A percentile compares a stretch with the other conserved stretches of the same genome.
Conservation (phyloP, 148 eudicot genomes). For the Camellia granthamiana region DNA sequence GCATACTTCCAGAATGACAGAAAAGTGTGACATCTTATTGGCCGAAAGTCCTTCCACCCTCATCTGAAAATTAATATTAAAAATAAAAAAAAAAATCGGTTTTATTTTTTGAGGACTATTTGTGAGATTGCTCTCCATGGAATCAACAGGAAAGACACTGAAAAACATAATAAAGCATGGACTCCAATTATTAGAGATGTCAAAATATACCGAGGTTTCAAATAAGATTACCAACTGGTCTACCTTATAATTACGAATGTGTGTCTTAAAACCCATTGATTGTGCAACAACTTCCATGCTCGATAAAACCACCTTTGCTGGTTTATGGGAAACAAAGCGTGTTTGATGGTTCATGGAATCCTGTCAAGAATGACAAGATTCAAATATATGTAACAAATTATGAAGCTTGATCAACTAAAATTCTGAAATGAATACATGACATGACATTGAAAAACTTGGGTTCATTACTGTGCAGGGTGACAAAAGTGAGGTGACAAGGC, state of each 20-base stretch:
- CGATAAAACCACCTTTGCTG: slow-evolving; percentile 81
- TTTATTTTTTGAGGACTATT: not conserved
- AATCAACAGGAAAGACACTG: not conserved
- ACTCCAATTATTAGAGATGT: not conserved
- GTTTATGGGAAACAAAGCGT: slow-evolving; percentile 82
- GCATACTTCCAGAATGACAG: slow-evolving; percentile 75
- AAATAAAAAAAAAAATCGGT: not conserved
- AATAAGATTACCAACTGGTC: not conserved
- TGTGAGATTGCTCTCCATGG: not conserved
- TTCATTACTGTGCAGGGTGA: not conserved
- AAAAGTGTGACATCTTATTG: slow-evolving; percentile 66
- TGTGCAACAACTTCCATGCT: slow-evolving; percentile 97
- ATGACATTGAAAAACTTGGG: not conserved
- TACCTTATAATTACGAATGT: slow-evolving; percentile 93
- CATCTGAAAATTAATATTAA: slow-evolving; percentile 47
- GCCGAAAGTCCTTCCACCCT: slow-evolving; percentile 92
- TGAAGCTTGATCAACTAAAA: slow-evolving; percentile 28
- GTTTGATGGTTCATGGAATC: slow-evolving; percentile 80
- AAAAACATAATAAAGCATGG: not conserved
- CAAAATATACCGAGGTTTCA: not conserved
- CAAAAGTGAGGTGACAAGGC: slow-evolving; percentile 1
- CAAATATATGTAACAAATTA: slow-evolving; percentile 23
- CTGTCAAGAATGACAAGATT: slow-evolving; percentile 32
- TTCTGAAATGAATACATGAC: not conserved
- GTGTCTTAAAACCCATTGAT: slow-evolving; percentile 98